phyloP scores from a whole-genome alignment of 2,329 filamentous ascomycete species.

The Pestalotiopsis sp. region DNA sequence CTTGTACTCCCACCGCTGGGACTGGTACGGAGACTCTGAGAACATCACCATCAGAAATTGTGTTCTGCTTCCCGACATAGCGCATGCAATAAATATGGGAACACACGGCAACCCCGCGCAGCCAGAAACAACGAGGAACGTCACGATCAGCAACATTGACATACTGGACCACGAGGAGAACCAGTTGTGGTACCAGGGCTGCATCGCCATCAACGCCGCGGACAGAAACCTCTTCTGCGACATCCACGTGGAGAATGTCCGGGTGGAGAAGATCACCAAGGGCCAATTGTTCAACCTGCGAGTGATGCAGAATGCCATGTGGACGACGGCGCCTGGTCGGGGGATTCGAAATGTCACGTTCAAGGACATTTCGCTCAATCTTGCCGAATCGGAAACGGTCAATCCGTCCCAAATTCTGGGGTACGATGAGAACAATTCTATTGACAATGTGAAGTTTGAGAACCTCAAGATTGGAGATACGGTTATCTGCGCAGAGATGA shows the following conservation, averaged over 20 bases:
- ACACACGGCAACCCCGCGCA: not conserved
- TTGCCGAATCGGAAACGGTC: not conserved
- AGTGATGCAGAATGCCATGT: constrained; percentile 1
- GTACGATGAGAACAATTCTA: not conserved
- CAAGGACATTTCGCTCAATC: not conserved
- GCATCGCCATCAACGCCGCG: not conserved
- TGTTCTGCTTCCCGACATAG: not conserved
- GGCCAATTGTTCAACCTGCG: not conserved
- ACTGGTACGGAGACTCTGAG: not conserved
- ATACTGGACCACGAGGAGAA: not conserved
- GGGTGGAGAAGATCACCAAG: not conserved
- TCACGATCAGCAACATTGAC: not conserved
- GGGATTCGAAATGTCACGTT: not conserved
- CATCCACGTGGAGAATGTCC: not conserved
- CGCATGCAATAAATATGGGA: not conserved
- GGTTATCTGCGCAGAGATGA: not conserved
- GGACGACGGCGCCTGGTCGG: not conserved
- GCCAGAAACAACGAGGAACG: not conserved
- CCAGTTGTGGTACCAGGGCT: not conserved
- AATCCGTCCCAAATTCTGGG: not conserved
- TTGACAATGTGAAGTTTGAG: not conserved
- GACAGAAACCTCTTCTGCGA: not conserved
- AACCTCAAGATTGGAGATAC: not conserved
- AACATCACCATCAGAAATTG: not conserved
- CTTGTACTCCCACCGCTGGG: not conserved